Percentiles rank a stretch among this genome's conserved stretches.
Evolutionary conservation across 306 rosid species (phyloP).

Genomic region (Vigna reflexopilosa): DNA sequence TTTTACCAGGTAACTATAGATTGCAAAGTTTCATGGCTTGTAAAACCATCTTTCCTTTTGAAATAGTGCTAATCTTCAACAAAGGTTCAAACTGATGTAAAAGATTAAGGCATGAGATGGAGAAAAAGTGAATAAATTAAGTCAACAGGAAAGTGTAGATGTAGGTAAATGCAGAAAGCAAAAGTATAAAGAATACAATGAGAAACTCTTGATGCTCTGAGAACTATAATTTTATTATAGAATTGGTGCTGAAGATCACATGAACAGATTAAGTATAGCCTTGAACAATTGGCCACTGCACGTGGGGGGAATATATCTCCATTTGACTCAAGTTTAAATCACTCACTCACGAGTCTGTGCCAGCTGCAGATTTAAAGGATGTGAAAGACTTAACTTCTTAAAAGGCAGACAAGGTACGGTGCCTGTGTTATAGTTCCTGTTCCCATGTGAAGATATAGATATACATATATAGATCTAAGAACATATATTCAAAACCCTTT

Average conservation of each 20-base stretch:
- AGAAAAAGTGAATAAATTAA: slow-evolving; percentile 18
- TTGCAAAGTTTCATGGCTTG: slow-evolving; percentile 13
- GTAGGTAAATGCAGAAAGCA: slow-evolving; percentile 38
- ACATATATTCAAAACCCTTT: neutral
- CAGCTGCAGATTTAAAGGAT: slow-evolving; percentile 46
- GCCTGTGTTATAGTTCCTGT: slow-evolving; percentile 47
- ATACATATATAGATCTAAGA: slow-evolving; percentile 24
- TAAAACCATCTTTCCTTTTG: neutral
- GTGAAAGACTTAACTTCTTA: slow-evolving; percentile 43
- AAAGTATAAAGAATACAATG: slow-evolving; percentile 24
- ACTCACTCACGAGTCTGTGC: slow-evolving; percentile 52
- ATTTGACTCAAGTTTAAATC: slow-evolving; percentile 43
- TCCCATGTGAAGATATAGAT: slow-evolving; percentile 43
- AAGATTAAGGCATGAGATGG: slow-evolving; percentile 1
- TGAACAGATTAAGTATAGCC: slow-evolving; percentile 48
- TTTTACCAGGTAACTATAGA: neutral
- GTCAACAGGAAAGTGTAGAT: slow-evolving; percentile 43
- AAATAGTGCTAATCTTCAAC: neutral
- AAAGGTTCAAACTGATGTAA: neutral
- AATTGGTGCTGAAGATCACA: slow-evolving; percentile 55
- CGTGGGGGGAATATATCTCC: slow-evolving; percentile 55
- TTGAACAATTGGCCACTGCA: slow-evolving; percentile 49
- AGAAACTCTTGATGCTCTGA: slow-evolving; percentile 35
- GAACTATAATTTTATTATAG: slow-evolving; percentile 43
- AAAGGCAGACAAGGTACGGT: slow-evolving; percentile 51